These are phyloP conservation scores for Capronia americana DNA, from an alignment of 2,329 filamentous ascomycete genomes.

Conservation along the genomic window DNA sequence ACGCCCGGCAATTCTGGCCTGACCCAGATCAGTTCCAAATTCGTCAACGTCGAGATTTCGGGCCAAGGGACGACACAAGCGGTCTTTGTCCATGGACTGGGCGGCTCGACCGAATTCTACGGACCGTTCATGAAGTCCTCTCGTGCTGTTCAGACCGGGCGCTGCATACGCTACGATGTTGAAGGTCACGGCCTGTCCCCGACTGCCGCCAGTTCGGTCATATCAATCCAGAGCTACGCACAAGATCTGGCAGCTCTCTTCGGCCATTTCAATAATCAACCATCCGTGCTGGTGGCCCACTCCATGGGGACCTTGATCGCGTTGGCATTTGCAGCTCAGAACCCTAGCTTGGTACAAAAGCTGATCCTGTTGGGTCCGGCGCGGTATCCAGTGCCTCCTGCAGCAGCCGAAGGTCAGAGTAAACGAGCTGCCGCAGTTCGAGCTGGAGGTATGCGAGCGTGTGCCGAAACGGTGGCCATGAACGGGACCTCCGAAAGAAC, in stretches of 20 bases:
- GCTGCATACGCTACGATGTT: slow-evolving; percentile 58
- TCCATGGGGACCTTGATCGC: slow-evolving; percentile 60
- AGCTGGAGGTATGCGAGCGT: slow-evolving; percentile 52
- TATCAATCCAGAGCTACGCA: slow-evolving; percentile 55
- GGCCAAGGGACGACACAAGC: slow-evolving; percentile 42
- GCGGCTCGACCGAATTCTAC: slow-evolving; percentile 55
- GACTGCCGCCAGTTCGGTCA: slow-evolving; percentile 52
- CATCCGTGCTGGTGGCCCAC: slow-evolving; percentile 57
- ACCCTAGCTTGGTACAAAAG: slow-evolving; percentile 51
- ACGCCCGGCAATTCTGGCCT: slow-evolving; percentile 44
- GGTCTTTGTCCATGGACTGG: slow-evolving; percentile 64
- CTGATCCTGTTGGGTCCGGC: slow-evolving; percentile 59
- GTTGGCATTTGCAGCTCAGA: slow-evolving; percentile 48
- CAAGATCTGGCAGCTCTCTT: slow-evolving; percentile 47
- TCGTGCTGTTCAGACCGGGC: slow-evolving; percentile 39
- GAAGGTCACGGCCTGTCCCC: slow-evolving; percentile 64
- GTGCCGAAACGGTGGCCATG: slow-evolving; percentile 50
- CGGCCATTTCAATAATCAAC: slow-evolving; percentile 45
- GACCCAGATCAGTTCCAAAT: slow-evolving; percentile 42
- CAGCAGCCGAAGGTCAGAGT: slow-evolving; percentile 42
- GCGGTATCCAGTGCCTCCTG: slow-evolving; percentile 52
- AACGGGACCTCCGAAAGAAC: slow-evolving; percentile 49
- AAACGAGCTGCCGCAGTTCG: slow-evolving; percentile 52
- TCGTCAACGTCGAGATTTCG: slow-evolving; percentile 48
- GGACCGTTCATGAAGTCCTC: slow-evolving; percentile 52